These are phyloP conservation scores for Wallacemonas sp. DNA, from an alignment of 208 protist genomes.

Conservation along the genomic window DNA sequence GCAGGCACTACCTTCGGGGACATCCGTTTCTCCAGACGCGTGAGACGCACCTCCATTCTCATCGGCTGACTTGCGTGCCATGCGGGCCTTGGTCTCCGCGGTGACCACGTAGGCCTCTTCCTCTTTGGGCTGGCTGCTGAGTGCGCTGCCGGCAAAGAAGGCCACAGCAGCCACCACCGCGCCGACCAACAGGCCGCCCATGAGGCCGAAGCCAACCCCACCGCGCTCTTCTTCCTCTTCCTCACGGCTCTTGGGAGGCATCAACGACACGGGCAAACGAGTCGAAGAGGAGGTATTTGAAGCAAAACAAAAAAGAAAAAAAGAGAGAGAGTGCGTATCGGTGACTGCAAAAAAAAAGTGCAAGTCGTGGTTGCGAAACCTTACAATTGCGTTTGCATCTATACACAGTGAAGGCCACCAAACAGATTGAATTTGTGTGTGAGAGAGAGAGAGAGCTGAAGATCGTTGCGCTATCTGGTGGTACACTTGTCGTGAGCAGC, in stretches of 20 bases:
- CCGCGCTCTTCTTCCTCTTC: slow-evolving; percentile 2
- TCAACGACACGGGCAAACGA: not conserved
- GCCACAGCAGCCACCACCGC: not conserved
- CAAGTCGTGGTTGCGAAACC: no score
- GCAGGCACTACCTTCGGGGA: slow-evolving; percentile 12
- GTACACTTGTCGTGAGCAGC: no score
- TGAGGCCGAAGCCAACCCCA: not conserved
- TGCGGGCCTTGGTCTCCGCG: not conserved
- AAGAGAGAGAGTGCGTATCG: no score
- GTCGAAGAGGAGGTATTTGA: no score
- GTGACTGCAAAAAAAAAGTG: no score
- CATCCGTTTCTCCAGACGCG: not conserved
- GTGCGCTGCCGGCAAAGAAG: not conserved
- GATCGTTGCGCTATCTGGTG: no score
- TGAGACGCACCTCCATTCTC: not conserved
- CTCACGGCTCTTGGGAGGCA: not conserved
- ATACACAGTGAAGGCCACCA: no score
- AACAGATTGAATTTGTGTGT: no score
- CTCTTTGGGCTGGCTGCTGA: not conserved
- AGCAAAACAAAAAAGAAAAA: no score
- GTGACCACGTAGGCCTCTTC: not conserved
- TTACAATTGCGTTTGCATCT: no score
- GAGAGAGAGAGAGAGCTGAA: slow-evolving; percentile 16
- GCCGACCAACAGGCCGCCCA: not conserved
- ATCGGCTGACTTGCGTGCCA: not conserved